Base-by-base conservation (phyloP, 1,284 basidiomycete genomes). In the Hymenochaete sp. region DNA sequence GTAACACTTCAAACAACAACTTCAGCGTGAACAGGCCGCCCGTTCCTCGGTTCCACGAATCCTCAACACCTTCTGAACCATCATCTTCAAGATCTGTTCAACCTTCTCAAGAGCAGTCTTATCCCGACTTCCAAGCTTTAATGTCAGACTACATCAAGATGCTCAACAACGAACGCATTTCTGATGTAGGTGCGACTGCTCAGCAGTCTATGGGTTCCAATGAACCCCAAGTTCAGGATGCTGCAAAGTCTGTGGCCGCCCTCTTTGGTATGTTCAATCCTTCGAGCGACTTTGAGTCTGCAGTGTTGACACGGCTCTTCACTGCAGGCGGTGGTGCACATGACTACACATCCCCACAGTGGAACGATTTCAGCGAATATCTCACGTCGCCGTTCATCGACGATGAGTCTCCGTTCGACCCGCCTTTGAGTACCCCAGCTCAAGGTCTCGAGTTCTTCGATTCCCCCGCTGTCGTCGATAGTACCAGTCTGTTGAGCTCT, bases 351-450 rank as follows among this genome's bases (percentile, higher is more conserved):
- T 16, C 1, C 7, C 41, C 49, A 31, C 8, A 9, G 35, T 66
- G 59, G 25, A 55, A 47, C 51, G n/a, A n/a, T n/a, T n/a, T n/a
- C n/a, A n/a, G n/a, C n/a, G 62, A 65, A 44, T 73, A 58, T 52
- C 55, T 73, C 8, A 73, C 71, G 8, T 73, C 71, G 26, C 71
- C 72, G 1, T 59, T 72, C 42, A 24, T 45, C n/a, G 44, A 45
- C 27, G 62, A 71, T 8, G 70, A 72, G 38, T 72, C 71, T 13
- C 77, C 78, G 2, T 64, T 66, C 45, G 68, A 70, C 8, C 75
- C 79, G 27, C 69, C 75, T 57, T 70, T 82, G 49, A 70, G 64
- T 3, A 82, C 81, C 0, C 81, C 80, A 2, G 63, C 58, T 7
- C 35, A 64, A 35, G 61, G 54, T 4, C 57, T 11, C 38, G 72